phyloP scores from a whole-genome alignment of 2,329 filamentous ascomycete genomes.

The Paecilomyces variotii region DNA sequence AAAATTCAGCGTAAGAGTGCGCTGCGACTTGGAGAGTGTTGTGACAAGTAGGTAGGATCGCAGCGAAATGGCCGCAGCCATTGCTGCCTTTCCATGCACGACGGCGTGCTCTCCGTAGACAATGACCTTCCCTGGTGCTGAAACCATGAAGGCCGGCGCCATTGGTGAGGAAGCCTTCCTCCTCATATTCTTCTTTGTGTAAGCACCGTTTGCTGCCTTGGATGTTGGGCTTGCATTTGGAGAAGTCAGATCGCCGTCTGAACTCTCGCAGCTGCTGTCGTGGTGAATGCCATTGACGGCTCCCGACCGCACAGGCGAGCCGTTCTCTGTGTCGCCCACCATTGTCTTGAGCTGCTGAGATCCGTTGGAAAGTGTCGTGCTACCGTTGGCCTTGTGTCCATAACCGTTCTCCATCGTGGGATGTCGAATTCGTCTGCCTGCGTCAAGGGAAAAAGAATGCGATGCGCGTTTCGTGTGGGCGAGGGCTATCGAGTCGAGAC shows the following conservation, averaged over 20 bases:
- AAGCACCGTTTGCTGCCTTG: conserved; percentile 6
- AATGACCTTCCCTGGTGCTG: conserved; percentile 95
- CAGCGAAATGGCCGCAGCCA: conserved; percentile 89
- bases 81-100: conserved; percentile 93
- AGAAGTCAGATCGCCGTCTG: conserved; percentile 21
- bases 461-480: neutral
- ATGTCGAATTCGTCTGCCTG: conserved; percentile 1
- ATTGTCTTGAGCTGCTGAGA: conserved; percentile 19
- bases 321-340: conserved; percentile 13
- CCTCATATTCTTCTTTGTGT: conserved; percentile 11
- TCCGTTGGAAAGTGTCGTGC: conserved; percentile 15
- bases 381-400: conserved; percentile 23
- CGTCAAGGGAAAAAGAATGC: neutral
- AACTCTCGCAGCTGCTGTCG: conserved; percentile 19
- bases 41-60: conserved; percentile 96
- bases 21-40: conserved; percentile 82
- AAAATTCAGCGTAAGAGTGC: conserved; percentile 81
- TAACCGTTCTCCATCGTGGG: conserved; percentile 13
- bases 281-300: conserved; percentile 8
- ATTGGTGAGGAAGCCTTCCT: conserved; percentile 49
- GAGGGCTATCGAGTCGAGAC: neutral
- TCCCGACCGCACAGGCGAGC: conserved; percentile 12
- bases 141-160: conserved; percentile 93
- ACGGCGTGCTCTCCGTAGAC: conserved; percentile 97
- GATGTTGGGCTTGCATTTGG: conserved; percentile 19